Evolutionary conservation across 164 flowering plant genomes (phyloP).

Genomic region (Tinospora cordifolia): DNA sequence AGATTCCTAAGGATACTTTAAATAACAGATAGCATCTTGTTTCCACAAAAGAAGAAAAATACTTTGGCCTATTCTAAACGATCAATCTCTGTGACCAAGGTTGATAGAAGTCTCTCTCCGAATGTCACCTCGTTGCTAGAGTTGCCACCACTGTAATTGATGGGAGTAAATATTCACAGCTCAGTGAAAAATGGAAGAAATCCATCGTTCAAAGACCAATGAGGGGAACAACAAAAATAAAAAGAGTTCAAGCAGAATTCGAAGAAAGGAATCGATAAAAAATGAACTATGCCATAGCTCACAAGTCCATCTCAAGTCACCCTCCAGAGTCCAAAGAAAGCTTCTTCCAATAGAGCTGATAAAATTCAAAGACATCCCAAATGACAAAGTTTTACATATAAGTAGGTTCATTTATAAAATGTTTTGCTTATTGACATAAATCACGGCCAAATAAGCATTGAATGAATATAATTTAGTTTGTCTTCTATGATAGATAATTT

Average conservation of each 20-base stretch:
- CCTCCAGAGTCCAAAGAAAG: conserved; percentile 49
- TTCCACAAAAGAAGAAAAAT: neutral
- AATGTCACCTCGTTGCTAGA: conserved; percentile 49
- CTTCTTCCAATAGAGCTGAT: conserved; percentile 76
- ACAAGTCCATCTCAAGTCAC: too few relatives aligned
- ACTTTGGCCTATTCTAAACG: conserved; percentile 88
- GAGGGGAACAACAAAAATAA: neutral
- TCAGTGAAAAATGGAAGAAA: neutral
- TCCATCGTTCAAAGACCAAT: neutral
- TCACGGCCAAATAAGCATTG: neutral
- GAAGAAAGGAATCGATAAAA: too few relatives aligned
- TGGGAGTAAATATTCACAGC: neutral
- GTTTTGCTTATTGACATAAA: neutral
- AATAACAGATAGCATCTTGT: neutral
- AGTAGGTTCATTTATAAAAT: neutral
- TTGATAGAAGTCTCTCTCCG: conserved; percentile 91
- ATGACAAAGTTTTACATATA: neutral
- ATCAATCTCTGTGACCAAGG: conserved; percentile 96
- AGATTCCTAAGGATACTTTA: neutral
- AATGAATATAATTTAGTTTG: neutral
- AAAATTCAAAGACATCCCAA: neutral
- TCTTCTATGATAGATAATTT: neutral
- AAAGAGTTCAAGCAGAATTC: neutral
- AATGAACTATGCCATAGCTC: conserved; percentile 28
- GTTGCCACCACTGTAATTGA: conserved; percentile 45